Conservation (phyloP, 257 asterid species). For the Solanum neorickii region DNA sequence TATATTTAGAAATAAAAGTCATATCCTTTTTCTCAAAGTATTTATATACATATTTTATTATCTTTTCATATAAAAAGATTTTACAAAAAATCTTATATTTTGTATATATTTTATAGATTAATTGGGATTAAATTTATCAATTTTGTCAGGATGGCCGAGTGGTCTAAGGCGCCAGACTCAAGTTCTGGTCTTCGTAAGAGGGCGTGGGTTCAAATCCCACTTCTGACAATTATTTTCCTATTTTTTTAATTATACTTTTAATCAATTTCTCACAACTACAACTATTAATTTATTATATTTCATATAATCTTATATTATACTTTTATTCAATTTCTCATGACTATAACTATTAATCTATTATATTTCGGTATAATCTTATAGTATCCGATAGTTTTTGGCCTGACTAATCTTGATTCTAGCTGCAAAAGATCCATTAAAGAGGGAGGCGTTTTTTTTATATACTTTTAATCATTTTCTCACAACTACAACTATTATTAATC, state of each 20-base stretch:
- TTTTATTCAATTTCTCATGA: no score
- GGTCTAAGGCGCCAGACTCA: constrained; percentile 99
- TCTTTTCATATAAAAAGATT: not conserved
- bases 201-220: constrained; percentile 91
- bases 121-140: rapidly evolving
- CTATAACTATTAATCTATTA: no score
- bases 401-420: no score
- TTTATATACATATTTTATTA: no score
- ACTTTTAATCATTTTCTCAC: not conserved
- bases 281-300: not conserved
- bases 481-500: not conserved
- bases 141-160: constrained; percentile 85
- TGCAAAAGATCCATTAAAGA: not conserved
- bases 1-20: not conserved
- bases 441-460: rapidly evolving
- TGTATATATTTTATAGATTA: no score
- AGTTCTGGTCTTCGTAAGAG: constrained; percentile 76
- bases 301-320: not conserved
- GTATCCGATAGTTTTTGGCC: no score
- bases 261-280: not conserved
- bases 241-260: not conserved
- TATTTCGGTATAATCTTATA: no score
- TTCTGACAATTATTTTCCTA: constrained; percentile 16
- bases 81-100: no score
- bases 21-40: not conserved